Evolutionary conservation across 345 rosid species (phyloP), one percentile per base, ranked within the genome.

Genomic region (Eucalyptus camaldulensis): DNA sequence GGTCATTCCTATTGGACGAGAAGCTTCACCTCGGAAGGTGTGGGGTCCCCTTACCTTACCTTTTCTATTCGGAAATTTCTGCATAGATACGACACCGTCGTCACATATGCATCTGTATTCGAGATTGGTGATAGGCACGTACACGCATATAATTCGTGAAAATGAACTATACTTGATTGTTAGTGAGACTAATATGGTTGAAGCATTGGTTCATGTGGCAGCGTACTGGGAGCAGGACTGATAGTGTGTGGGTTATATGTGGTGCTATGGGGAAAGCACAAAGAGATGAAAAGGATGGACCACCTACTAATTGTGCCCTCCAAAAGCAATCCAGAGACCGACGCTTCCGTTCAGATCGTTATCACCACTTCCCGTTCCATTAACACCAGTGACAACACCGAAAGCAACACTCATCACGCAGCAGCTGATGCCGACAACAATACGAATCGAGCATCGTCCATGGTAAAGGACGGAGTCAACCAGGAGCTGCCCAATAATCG

Each of bases 231-330:
- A 88, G 92, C 91, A 76, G 88, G 88, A 1, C 47, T 96, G 87
- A 94, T 96, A 19, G 88, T 95, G 24, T 87, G 89, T 13, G 95
- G 96, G 15, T 17, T 94, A 10, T 96, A 95, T 86, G 76, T 44
- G 50, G 96, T 95, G 87, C 72, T 93, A n/a, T 96, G 96, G 97
- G 94, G 94, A 12, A 91, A 95, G 81, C n/a, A 76, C 67, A 90
- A 90, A 50, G 96, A 94, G 91, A 90, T 49, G 87, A 90, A 88
- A 53, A 85, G 25, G 45, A 43, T 87, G 81, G 69, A 49, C 24
- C 85, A 87, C n/a, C 83, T 53, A 21, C 67, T 7, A 2, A 40
- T 21, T 51, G 45, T 8, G 19, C 87, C 67, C 43, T 51, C 65
- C 10, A 86, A 86, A 86, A 51, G 47, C 87, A 76, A 19, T 56